These are phyloP conservation scores for Aethionema arabicum DNA, from an alignment of 345 rosid genomes.

Conservation along the genomic window DNA sequence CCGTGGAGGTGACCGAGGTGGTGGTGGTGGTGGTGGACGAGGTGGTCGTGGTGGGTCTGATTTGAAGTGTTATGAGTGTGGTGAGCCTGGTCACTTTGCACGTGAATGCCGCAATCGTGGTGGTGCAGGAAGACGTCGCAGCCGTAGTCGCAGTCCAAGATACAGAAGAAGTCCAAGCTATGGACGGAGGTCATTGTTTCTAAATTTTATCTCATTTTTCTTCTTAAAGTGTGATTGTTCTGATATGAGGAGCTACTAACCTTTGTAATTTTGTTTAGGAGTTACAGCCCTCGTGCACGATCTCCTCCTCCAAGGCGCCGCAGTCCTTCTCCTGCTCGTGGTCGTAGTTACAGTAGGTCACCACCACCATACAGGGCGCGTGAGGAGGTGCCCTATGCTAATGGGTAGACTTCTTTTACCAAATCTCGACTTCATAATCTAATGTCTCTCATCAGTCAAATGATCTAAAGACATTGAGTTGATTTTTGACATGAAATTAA, in stretches of 20 bases:
- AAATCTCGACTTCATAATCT: background rate
- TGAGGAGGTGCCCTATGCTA: conserved; percentile 81
- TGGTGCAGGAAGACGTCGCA: conserved; percentile 63
- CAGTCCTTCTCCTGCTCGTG: conserved; percentile 68
- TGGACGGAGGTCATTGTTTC: conserved; percentile 56
- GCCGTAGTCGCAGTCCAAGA: conserved; percentile 79
- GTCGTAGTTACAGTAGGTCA: conserved; percentile 85
- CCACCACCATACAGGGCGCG: conserved; percentile 81
- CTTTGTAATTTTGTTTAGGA: conserved; percentile 38
- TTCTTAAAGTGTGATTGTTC: conserved; percentile 1
- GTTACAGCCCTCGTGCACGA: conserved; percentile 85
- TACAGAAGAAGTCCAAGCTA: conserved; percentile 86
- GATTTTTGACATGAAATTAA: conserved; percentile 8
- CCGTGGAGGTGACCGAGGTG: conserved; percentile 46
- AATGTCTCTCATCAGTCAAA: background rate
- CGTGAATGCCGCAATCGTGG: conserved; percentile 80
- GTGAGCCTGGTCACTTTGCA: conserved; percentile 91
- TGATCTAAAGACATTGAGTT: conserved; percentile 6
- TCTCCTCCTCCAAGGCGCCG: conserved; percentile 77
- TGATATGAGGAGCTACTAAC: background rate
- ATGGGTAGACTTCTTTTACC: conserved; percentile 54
- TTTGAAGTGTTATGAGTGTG: conserved; percentile 88
- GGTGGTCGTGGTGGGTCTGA: conserved; percentile 86
- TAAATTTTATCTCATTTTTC: background rate
- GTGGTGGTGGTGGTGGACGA: conserved; percentile 55